Percentiles rank a stretch among this genome's conserved stretches.
Conservation (phyloP, 768 basidiomycete species). For the Collybiopsis luxurians region DNA sequence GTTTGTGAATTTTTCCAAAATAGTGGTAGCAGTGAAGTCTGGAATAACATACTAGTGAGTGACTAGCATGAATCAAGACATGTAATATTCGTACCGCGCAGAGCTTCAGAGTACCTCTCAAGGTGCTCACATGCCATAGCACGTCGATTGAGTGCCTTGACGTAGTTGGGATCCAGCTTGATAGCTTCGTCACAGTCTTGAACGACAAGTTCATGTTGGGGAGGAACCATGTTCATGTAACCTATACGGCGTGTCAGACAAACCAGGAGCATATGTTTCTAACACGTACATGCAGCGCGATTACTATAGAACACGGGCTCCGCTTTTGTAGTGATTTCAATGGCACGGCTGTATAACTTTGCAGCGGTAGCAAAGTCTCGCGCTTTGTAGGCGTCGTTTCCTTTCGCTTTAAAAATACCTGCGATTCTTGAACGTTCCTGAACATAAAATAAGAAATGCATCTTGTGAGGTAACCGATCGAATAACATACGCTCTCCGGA, state of each 20-base stretch:
- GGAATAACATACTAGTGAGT: background rate
- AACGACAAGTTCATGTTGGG: conserved; percentile 79
- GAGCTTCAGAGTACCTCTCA: conserved; percentile 67
- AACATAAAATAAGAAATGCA: conserved; percentile 5
- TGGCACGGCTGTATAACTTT: conserved; percentile 71
- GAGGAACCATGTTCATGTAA: conserved; percentile 89
- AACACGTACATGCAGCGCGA: conserved; percentile 84
- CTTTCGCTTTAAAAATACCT: conserved; percentile 63
- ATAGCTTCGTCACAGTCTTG: conserved; percentile 89
- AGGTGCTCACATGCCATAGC: conserved; percentile 83
- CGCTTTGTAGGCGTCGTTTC: conserved; percentile 67
- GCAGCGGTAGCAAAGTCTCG: conserved; percentile 59
- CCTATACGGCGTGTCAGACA: conserved; percentile 38
- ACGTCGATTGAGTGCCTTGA: conserved; percentile 89
- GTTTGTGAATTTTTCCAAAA: conserved; percentile 91
- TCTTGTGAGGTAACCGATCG: background rate
- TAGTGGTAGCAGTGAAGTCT: conserved; percentile 98
- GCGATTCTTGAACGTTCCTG: conserved; percentile 68
- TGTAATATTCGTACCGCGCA: conserved; percentile 59
- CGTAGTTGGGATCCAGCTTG: conserved; percentile 76
- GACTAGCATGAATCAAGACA: background rate
- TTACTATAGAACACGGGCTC: conserved; percentile 97
- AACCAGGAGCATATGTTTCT: background rate
- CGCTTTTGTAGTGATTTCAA: conserved; percentile 68
- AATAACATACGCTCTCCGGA: conserved; percentile 51